A percentile compares a stretch with the other conserved stretches of the same genome.
Conservation (phyloP, 148 eudicot genomes). For the Talinum fruticosum region DNA sequence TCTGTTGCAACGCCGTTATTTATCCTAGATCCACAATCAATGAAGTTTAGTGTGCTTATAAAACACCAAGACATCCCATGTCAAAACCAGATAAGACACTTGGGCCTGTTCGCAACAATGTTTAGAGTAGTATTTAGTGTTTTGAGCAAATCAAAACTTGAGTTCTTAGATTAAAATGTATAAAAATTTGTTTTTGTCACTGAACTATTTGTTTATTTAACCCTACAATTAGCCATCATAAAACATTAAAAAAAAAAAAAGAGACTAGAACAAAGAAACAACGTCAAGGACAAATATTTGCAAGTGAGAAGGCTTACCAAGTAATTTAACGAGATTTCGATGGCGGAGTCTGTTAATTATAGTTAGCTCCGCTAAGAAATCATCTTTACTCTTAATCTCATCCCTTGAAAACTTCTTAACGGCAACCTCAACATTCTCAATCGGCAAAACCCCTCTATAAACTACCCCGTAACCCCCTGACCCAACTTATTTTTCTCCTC, state of each 20-base stretch:
- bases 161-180: too few relatives aligned
- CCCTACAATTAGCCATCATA: too few relatives aligned
- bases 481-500: constrained; percentile 69
- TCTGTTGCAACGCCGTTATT: background rate
- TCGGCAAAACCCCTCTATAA: constrained; percentile 45
- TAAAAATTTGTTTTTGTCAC: too few relatives aligned
- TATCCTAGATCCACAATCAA: background rate
- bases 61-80: background rate
- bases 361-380: constrained; percentile 84
- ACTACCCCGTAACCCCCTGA: constrained; percentile 82
- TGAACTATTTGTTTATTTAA: too few relatives aligned
- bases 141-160: too few relatives aligned
- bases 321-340: constrained; percentile 69
- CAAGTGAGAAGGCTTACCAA: constrained; percentile 41
- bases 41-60: background rate
- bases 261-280: too few relatives aligned
- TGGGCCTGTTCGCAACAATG: too few relatives aligned
- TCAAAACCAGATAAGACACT: background rate
- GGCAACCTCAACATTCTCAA: constrained; percentile 63
- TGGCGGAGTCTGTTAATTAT: constrained; percentile 91
- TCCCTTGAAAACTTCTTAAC: constrained; percentile 77
- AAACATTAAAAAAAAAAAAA: too few relatives aligned
- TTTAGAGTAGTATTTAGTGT: too few relatives aligned
- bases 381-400: constrained; percentile 69
- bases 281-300: background rate